A percentile compares a stretch with the other conserved stretches of the same genome.
These are phyloP conservation scores for Mariannaea elegans DNA, from an alignment of 2,329 filamentous ascomycete genomes.

Conservation along the genomic window DNA sequence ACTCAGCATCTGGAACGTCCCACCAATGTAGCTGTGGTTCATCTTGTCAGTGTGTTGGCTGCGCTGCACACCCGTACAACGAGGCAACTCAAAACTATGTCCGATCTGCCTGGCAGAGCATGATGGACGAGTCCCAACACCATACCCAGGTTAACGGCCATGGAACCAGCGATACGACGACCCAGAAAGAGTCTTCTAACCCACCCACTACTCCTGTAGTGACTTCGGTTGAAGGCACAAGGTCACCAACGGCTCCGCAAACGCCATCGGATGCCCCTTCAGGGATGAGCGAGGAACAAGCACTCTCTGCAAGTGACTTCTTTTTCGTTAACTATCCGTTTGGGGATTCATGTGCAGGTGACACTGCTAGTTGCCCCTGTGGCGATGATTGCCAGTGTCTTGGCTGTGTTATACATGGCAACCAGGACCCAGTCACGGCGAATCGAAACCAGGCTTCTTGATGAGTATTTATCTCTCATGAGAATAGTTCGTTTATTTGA, in stretches of 20 bases:
- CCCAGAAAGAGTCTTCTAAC: constrained; percentile 31
- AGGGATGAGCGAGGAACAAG: constrained; percentile 58
- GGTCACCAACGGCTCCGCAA: constrained; percentile 52
- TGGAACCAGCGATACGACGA: constrained; percentile 29
- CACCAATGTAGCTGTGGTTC: constrained; percentile 70
- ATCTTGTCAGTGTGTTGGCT: constrained; percentile 73
- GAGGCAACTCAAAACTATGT: constrained; percentile 66
- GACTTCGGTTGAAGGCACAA: constrained; percentile 38
- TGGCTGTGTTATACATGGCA: constrained; percentile 63
- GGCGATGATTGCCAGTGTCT: constrained; percentile 68
- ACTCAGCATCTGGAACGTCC: constrained; percentile 44
- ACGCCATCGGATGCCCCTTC: constrained; percentile 60
- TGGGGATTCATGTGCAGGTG: constrained; percentile 57
- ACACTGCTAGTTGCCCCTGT: constrained; percentile 62
- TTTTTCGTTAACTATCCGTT: constrained; percentile 67
- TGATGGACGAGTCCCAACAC: constrained; percentile 47
- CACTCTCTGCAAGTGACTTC: constrained; percentile 61
- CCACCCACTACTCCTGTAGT: constrained; percentile 24
- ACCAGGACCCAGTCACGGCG: constrained; percentile 30
- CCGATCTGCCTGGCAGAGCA: constrained; percentile 56
- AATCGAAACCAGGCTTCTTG: constrained; percentile 13
- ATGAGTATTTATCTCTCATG: not conserved
- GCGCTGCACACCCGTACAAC: constrained; percentile 74
- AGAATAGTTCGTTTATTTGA: too few species aligned
- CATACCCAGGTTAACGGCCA: constrained; percentile 35